Percentiles rank a stretch among this genome's conserved stretches.
These are phyloP conservation scores for Collybiopsis confluens DNA, from an alignment of 768 basidiomycete genomes.

Conservation along the genomic window DNA sequence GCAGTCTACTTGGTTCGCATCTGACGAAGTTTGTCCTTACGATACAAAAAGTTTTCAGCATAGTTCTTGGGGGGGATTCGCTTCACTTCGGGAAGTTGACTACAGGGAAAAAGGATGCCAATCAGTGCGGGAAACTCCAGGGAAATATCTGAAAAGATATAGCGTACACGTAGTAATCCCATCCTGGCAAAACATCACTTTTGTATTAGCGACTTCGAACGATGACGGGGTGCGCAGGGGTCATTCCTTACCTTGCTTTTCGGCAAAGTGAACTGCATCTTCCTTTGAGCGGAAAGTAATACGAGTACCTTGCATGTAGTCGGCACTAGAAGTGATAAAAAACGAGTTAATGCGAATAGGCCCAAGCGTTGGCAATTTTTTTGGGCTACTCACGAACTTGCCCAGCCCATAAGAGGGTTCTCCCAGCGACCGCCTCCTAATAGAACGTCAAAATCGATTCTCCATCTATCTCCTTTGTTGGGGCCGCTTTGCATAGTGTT, in stretches of 20 bases:
- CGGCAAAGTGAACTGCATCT: slow-evolving; percentile 91
- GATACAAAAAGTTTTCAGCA: slow-evolving; percentile 88
- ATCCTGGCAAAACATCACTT: slow-evolving; percentile 57
- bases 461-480: slow-evolving; percentile 83
- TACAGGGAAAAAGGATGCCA: slow-evolving; percentile 22
- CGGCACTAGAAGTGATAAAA: slow-evolving; percentile 57
- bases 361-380: too few species aligned
- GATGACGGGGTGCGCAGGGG: not conserved
- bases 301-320: slow-evolving; percentile 92
- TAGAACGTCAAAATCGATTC: slow-evolving; percentile 92
- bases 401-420: slow-evolving; percentile 97
- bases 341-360: too few species aligned
- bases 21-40: slow-evolving; percentile 73
- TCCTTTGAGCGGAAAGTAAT: slow-evolving; percentile 81
- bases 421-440: slow-evolving; percentile 92
- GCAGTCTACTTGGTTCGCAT: slow-evolving; percentile 81
- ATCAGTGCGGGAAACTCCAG: not conserved
- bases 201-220: slow-evolving; percentile 9
- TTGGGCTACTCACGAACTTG: slow-evolving; percentile 70
- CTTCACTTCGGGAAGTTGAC: slow-evolving; percentile 57
- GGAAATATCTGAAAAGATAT: slow-evolving; percentile 10
- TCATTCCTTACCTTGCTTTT: slow-evolving; percentile 78
- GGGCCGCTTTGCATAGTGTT: slow-evolving; percentile 95
- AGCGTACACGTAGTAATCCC: slow-evolving; percentile 88
- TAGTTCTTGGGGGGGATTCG: slow-evolving; percentile 85